phyloP scores from a whole-genome alignment of 73 alveolate genomes.

The Paramecium octaurelia region DNA sequence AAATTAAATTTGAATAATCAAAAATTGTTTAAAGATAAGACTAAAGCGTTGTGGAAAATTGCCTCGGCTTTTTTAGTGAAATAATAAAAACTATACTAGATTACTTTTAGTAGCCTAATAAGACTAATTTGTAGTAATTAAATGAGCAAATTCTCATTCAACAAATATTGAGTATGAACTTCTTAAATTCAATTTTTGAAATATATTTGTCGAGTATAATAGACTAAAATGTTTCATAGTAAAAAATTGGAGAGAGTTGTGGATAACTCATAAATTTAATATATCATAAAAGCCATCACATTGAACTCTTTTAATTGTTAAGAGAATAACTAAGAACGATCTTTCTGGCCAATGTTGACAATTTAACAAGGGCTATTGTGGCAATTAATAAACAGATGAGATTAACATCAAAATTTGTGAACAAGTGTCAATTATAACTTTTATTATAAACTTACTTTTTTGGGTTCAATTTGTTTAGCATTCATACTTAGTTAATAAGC shows the following conservation, averaged over 20 bases:
- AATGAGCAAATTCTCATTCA: not conserved
- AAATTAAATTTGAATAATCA: not conserved
- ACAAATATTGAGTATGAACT: not conserved
- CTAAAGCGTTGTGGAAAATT: not conserved
- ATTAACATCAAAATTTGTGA: not conserved
- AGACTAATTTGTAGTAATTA: not conserved
- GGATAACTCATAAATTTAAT: not conserved
- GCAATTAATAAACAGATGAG: not conserved
- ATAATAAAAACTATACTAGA: not conserved
- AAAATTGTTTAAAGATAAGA: not conserved
- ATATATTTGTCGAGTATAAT: not conserved
- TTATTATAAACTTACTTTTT: not conserved
- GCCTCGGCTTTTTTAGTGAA: not conserved
- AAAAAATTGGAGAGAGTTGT: not conserved
- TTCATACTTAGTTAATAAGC: not conserved
- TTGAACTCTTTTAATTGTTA: not conserved
- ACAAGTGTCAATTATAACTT: not conserved
- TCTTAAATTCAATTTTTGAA: not conserved
- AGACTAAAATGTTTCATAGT: not conserved
- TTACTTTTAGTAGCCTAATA: not conserved
- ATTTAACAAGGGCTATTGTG: not conserved
- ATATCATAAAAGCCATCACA: not conserved
- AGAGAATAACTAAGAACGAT: not conserved
- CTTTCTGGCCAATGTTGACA: not conserved
- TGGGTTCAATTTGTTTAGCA: constrained; percentile 9